Conservation (phyloP, 2,329 filamentous ascomycete species). For the Colletotrichum sp. region DNA sequence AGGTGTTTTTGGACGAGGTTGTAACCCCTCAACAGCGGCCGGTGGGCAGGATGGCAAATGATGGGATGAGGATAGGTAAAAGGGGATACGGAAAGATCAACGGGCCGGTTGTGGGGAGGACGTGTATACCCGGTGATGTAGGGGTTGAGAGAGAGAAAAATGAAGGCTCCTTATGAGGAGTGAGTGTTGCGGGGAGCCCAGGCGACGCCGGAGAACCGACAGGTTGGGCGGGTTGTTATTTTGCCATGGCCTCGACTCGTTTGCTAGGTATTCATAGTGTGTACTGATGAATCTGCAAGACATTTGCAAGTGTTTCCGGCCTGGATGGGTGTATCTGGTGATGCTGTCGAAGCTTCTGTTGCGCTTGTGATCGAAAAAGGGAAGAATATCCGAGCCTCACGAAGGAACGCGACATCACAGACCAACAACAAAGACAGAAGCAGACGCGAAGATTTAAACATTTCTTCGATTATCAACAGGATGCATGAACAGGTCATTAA, state of each 20-base stretch:
- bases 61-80: neutral
- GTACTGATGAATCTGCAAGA: neutral
- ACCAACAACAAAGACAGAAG: neutral
- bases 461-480: neutral
- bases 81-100: neutral
- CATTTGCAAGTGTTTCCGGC: neutral
- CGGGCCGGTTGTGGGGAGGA: neutral
- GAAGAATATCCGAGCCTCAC: neutral
- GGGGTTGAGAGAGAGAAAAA: neutral
- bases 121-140: constrained; percentile 3
- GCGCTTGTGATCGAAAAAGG: neutral
- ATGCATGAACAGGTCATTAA: constrained; percentile 16
- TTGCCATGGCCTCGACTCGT: neutral
- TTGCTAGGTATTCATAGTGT: neutral
- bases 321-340: neutral
- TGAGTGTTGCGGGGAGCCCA: neutral
- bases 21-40: too few species aligned
- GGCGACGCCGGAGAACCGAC: neutral
- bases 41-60: neutral
- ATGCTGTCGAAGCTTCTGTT: neutral
- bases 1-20: neutral
- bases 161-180: neutral
- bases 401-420: neutral
- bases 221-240: neutral
- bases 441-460: neutral